Evolutionary conservation across 805 yeast species (phyloP), one percentile per base, ranked within the genome.

Genomic region (Sugiyamaella boreocaroliniensis): DNA sequence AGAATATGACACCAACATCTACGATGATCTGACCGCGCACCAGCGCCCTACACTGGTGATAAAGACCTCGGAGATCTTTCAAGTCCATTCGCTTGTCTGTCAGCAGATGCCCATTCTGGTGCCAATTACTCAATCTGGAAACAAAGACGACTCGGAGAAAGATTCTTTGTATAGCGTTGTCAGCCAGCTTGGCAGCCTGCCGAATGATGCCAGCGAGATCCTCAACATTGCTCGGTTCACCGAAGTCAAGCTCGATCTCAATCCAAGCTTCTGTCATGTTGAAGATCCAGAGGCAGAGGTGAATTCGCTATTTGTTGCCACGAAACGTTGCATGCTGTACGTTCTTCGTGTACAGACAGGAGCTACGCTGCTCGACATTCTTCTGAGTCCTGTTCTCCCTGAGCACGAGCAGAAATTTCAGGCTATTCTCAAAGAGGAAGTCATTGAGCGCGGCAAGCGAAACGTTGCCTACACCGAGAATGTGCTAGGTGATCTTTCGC

Each of bases 341-440:
- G 81, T 92, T 62, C 80, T 90, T 56, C 82, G 89, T 58, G 86
- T 93, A 5, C 97, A 93, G 71, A 76, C 72, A 46, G 82, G 82
- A 22, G 72, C 77, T 1, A 83, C 81, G 57, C 74, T 92, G 45
- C 76, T 84, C 51, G 92, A 86, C 48, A 69, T 88, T 50, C 67
- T 89, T 48, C 75, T 86, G 9, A 78, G 83, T 3, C 85, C 85
- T 2, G 87, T 86, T 29, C 72, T 75, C 40, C 79, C 83, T 0
- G 75, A 73, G 15, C 92, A 92, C 64, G 99, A 93, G 65, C 68
- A 72, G 5, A 73, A 68, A 49, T 89, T 85, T 68, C 71, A 72
- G 50, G 72, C 75, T 14, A 74, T 89, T 10, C 71, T 87, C 4
- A 65, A 67, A 9, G 67, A 68, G 18, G 89, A 82, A 57, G 68